Evolutionary conservation across 768 basidiomycete species (phyloP).

Genomic region (Trametes coccinea): DNA sequence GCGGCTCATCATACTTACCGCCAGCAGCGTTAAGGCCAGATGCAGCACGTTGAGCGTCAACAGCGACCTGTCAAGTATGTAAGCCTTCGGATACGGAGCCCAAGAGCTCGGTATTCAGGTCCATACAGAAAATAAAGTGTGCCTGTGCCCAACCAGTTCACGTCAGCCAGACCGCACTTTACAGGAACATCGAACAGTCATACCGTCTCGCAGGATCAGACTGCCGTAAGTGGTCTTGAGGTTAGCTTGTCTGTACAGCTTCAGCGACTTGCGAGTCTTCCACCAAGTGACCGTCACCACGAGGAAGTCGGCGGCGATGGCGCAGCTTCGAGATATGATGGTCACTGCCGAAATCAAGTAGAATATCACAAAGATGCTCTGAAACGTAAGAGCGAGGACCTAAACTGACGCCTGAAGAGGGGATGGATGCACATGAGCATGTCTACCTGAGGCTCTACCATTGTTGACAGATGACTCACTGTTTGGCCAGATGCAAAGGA

Average conservation of each 20-base stretch:
- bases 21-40: background rate
- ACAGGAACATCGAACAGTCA: too few relatives aligned
- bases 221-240: background rate
- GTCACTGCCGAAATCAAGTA: background rate
- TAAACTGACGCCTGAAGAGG: too few relatives aligned
- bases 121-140: background rate
- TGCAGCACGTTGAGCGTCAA: background rate
- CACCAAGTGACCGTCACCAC: background rate
- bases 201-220: background rate
- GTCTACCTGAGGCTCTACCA: too few relatives aligned
- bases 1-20: background rate
- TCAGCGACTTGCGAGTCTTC: background rate
- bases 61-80: background rate
- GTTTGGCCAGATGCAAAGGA: background rate
- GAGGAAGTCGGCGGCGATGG: background rate
- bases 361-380: too few relatives aligned
- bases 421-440: too few relatives aligned
- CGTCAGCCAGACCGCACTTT: too few relatives aligned
- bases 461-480: background rate
- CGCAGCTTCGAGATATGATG: background rate
- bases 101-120: too few relatives aligned
- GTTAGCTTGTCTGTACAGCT: background rate
- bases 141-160: background rate
- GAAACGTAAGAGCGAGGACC: too few relatives aligned
- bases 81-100: too few relatives aligned